Evolutionary conservation across 2,329 filamentous ascomycete species (phyloP).

Genomic region (Aspergillaceae sp.): DNA sequence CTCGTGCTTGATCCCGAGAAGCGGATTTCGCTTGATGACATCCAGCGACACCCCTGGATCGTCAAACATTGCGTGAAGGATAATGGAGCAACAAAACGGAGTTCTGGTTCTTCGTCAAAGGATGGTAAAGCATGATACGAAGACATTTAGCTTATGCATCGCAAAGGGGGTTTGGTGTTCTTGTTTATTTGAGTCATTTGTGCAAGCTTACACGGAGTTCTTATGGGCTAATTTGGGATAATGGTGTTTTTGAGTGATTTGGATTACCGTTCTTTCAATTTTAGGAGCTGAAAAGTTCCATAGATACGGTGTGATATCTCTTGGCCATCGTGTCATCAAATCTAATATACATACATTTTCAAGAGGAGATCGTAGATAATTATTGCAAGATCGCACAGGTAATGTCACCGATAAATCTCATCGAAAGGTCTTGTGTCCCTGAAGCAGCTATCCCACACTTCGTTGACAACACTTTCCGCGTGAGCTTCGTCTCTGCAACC

Average conservation of each 20-base stretch:
- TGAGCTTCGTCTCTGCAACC: slow-evolving; percentile 77
- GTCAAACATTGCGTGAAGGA: slow-evolving; percentile 75
- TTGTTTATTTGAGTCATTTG: slow-evolving; percentile 1
- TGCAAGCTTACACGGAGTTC: no score
- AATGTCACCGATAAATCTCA: slow-evolving; percentile 69
- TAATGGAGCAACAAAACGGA: slow-evolving; percentile 37
- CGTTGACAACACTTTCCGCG: slow-evolving; percentile 79
- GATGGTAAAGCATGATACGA: slow-evolving; percentile 21
- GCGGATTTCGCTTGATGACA: slow-evolving; percentile 78
- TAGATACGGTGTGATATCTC: background rate
- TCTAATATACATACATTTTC: background rate
- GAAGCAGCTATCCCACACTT: slow-evolving; percentile 99
- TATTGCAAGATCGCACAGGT: background rate
- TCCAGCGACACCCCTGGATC: slow-evolving; percentile 91
- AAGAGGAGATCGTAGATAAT: background rate
- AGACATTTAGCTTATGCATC: slow-evolving; percentile 13
- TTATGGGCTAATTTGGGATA: background rate
- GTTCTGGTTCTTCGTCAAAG: slow-evolving; percentile 30
- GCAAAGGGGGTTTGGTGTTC: slow-evolving; percentile 1
- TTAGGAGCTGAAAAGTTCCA: background rate
- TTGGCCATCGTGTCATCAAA: background rate
- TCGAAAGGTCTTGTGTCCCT: slow-evolving; percentile 90
- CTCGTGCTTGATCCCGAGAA: slow-evolving; percentile 91
- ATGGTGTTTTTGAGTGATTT: background rate
- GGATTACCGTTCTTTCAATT: background rate